Base-by-base conservation (phyloP, 495 filamentous ascomycete species). In the Penicillium goetzii region DNA sequence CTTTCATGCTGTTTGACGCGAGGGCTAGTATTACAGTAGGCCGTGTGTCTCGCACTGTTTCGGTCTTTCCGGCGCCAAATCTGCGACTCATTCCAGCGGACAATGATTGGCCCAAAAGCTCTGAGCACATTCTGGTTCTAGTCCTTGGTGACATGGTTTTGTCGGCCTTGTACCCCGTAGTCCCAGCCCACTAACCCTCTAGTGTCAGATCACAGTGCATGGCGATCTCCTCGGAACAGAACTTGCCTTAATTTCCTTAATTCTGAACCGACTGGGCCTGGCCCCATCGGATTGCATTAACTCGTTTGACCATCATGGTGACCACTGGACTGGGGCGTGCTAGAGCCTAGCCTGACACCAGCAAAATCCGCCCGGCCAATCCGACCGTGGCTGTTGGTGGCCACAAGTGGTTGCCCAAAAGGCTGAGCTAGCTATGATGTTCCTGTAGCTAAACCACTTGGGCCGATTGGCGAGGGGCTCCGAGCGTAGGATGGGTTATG, bases 201-300 rank as follows among this genome's bases (percentile, higher is more conserved):
- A 21, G 17, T 49, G 41, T 19, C 47, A 51, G 40, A 41, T 55
- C 52, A 55, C 52, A 17, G 50, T 59, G 59, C 50, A 59, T 40
- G 59, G 40, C 55, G 64, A 66, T 66, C 64, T 41, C 19, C 58
- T 59, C 51, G 40, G 59, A 54, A 49, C 56, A 62, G 58, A 63
- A 62, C 43, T 53, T 56, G 38, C 38, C 26, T 59, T 47, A 47
- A 47, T 21, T 40, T 33, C 26, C 30, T 17, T 23, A 50, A 34
- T 40, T 14, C 11, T 36, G 14, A 25, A 32, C 32, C 1, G 45
- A 11, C 32, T 19, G 33, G 47, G 23, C 2, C 3, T 21, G 40
- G 41, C 49, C 19, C 65, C 65, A 59, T 59, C 59, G 28, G 33
- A 59, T 56, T 64, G 58, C 65, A 68, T 64, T 59, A 63, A 62